A percentile compares a stretch with the other conserved stretches of the same genome.
phyloP scores from a whole-genome alignment of 805 yeast species.

The Metschnikowia aberdeeniae region DNA sequence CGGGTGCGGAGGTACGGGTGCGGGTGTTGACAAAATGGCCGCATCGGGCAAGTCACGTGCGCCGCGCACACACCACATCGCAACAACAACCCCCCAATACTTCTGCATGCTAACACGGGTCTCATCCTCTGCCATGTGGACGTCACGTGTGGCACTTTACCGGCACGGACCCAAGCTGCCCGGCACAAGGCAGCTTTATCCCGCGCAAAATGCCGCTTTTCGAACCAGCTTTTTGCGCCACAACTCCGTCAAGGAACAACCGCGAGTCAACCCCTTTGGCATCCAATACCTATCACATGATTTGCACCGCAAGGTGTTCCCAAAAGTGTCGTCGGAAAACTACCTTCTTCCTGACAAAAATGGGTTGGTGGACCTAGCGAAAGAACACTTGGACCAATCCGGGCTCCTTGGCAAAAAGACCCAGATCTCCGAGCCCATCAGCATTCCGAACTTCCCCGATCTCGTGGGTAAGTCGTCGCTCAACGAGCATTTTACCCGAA shows the following conservation, averaged over 20 bases:
- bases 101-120: too few relatives aligned
- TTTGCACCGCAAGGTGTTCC: slow-evolving; percentile 62
- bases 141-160: too few relatives aligned
- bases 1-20: too few relatives aligned
- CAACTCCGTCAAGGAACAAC: slow-evolving; percentile 19
- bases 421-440: slow-evolving; percentile 53
- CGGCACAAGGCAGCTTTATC: too few relatives aligned
- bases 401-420: slow-evolving; percentile 76
- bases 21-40: too few relatives aligned
- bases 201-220: too few relatives aligned
- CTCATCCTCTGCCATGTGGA: too few relatives aligned
- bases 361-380: slow-evolving; percentile 45
- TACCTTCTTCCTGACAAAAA: slow-evolving; percentile 31
- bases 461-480: slow-evolving; percentile 64
- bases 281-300: slow-evolving; percentile 67
- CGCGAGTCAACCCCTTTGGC: slow-evolving; percentile 71
- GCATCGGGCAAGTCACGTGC: too few relatives aligned
- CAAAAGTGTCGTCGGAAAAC: slow-evolving; percentile 26
- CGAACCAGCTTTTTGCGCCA: background rate
- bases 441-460: slow-evolving; percentile 55
- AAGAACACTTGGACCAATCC: slow-evolving; percentile 54
- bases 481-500: slow-evolving; percentile 78
- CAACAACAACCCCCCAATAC: too few relatives aligned
- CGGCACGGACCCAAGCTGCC: too few relatives aligned
- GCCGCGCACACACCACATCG: too few relatives aligned